Conservation (phyloP, 2,329 filamentous ascomycete species). For the Coniochaeta sp. region DNA sequence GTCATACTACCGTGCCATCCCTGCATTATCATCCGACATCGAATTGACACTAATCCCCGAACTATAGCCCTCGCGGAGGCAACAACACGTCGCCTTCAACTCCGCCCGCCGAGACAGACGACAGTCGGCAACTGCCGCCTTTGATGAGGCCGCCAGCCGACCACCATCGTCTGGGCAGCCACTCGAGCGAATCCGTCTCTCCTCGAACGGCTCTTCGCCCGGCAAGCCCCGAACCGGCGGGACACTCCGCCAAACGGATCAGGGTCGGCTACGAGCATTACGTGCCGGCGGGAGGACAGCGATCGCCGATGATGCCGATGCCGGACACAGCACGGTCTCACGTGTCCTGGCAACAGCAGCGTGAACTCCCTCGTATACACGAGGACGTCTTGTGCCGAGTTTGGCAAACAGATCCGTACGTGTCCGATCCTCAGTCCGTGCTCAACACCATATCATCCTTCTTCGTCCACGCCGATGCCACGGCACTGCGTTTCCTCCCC, state of each 20-base stretch:
- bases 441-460: constrained; percentile 30
- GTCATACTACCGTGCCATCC: neutral
- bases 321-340: constrained; percentile 25
- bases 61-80: constrained; percentile 44
- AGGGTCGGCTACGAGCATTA: constrained; percentile 40
- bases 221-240: constrained; percentile 19
- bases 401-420: constrained; percentile 43
- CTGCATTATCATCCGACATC: neutral
- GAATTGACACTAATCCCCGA: constrained; percentile 1
- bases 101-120: constrained; percentile 42
- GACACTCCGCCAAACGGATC: constrained; percentile 37
- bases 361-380: constrained; percentile 37
- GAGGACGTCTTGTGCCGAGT: constrained; percentile 39
- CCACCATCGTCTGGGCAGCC: constrained; percentile 29
- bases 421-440: constrained; percentile 32
- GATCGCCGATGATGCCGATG: constrained; percentile 20
- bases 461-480: constrained; percentile 32
- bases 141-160: constrained; percentile 24
- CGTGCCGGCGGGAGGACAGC: constrained; percentile 23
- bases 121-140: constrained; percentile 26
- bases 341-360: constrained; percentile 20
- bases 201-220: constrained; percentile 30
- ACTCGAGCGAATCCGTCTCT: constrained; percentile 40
- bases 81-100: constrained; percentile 49
- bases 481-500: constrained; percentile 33